Base-by-base conservation (phyloP, 2,329 filamentous ascomycete species). In the Rutstroemia sp. region DNA sequence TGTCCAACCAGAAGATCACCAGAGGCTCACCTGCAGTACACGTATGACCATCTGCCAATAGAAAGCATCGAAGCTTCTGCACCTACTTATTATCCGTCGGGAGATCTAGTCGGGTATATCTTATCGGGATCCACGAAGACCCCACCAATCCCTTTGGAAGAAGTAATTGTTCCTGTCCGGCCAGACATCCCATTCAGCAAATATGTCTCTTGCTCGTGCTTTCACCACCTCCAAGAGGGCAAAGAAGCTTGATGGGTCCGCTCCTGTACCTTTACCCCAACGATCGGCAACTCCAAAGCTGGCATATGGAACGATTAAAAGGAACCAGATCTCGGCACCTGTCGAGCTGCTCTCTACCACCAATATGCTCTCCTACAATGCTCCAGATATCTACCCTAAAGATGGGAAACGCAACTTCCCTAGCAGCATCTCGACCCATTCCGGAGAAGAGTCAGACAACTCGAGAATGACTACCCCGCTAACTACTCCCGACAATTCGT, bases 351-450 rank as follows among this genome's bases (percentile, higher is more conserved):
- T 96, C 49, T 95, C 94, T 58, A 96, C 92, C 5, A 97, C 94
- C 65, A 99, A 97, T 73, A 90, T 95, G 81, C 85, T 96, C 54
- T 91, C 90, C 7, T 96, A 96, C 79, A 92, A 92, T 69, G 92
- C 94, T 9, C 92, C 92, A 51, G 88, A 96, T 69, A 85, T 96
- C 60, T 75, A 76, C 46, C 71, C 67, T 50, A 45, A 46, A 25
- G 30, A 52, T 37, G 39, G 21, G 16, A 30, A 34, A 23, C 45
- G 52, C 39, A 41, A 38, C 1, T 23, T 39, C 5, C 49, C 52
- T 5, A 62, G 58, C 47, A 61, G 49, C 41, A 59, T 61, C 8
- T 62, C 63, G 16, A 58, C 56, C n/a, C 62, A 61, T 2, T 74
- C 86, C 3, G 83, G 83, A 44, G 85, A 88, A 58, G 88, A 92